These are phyloP conservation scores for Cutaneotrichosporon spelunceum DNA, from an alignment of 1,284 basidiomycete species.

Conservation along the genomic window DNA sequence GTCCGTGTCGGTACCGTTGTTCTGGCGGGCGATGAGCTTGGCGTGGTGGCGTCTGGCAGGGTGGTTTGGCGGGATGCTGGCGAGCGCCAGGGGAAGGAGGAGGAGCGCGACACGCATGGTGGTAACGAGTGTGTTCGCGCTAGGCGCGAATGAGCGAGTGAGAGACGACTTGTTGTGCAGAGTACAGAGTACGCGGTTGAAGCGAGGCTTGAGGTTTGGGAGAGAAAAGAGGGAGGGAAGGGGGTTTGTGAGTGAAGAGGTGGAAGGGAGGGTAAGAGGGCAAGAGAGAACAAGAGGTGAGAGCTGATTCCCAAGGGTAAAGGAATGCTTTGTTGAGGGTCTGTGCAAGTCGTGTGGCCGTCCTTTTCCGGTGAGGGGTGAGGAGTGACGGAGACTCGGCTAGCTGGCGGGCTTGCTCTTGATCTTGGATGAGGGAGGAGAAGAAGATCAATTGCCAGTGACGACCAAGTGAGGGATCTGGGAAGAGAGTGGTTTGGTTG, in stretches of 20 bases:
- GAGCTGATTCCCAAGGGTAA: too few species aligned
- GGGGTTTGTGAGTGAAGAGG: neutral
- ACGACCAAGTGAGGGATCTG: too few species aligned
- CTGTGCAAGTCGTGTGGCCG: too few species aligned
- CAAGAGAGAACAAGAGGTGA: neutral
- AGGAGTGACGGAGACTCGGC: too few species aligned
- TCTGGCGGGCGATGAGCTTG: conserved; percentile 18
- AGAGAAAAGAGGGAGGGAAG: neutral
- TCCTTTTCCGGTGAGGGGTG: too few species aligned
- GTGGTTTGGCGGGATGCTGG: conserved; percentile 40
- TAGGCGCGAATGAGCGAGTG: neutral
- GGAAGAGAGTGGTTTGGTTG: too few species aligned
- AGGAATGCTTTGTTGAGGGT: too few species aligned
- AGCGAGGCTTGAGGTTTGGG: neutral
- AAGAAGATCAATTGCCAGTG: too few species aligned
- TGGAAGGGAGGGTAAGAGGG: neutral
- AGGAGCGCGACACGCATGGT: neutral
- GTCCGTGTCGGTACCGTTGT: neutral
- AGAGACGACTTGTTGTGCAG: neutral
- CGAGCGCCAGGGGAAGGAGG: conserved; percentile 8
- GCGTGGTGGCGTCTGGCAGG: conserved; percentile 38
- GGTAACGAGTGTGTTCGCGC: neutral
- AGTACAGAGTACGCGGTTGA: neutral
- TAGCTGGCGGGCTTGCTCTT: too few species aligned
- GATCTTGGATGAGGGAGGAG: too few species aligned